These are phyloP conservation scores for Rubus idaeus DNA, from an alignment of 306 rosid species.

Conservation along the genomic window DNA sequence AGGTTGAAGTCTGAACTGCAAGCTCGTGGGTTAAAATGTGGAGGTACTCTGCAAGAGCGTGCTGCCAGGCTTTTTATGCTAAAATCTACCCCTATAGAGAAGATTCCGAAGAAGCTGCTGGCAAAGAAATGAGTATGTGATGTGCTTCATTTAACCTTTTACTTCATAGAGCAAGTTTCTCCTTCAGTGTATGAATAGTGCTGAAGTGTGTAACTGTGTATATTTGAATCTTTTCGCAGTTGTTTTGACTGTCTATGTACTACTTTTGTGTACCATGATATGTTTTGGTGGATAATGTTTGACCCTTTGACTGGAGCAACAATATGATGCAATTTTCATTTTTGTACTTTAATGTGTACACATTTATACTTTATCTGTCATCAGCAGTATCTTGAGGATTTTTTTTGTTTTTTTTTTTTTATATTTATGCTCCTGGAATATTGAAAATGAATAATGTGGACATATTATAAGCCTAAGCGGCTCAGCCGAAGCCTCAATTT, in stretches of 20 bases:
- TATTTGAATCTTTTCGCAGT: constrained; percentile 10
- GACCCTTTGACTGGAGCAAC: not conserved
- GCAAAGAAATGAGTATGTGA: constrained; percentile 60
- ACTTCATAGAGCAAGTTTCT: not conserved
- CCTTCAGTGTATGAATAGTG: constrained; percentile 17
- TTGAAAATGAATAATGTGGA: not conserved
- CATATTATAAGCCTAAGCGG: not conserved
- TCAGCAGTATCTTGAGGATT: not conserved
- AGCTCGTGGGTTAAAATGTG: constrained; percentile 77
- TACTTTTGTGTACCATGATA: not conserved
- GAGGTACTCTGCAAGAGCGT: constrained; percentile 88
- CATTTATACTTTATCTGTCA: not conserved
- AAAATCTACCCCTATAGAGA: constrained; percentile 68
- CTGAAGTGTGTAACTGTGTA: not conserved
- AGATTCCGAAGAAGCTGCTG: constrained; percentile 80
- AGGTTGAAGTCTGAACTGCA: constrained; percentile 79
- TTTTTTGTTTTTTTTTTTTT: not conserved
- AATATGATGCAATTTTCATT: not conserved
- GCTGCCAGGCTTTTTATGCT: constrained; percentile 89
- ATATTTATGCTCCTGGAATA: not conserved
- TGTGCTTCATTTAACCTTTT: not conserved
- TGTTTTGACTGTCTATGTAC: constrained; percentile 1
- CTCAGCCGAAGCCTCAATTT: not conserved
- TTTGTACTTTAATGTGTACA: not conserved
- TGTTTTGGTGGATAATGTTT: constrained; percentile 13